phyloP scores from a whole-genome alignment of 2,329 filamentous ascomycete species.

The Diaporthe sp. region DNA sequence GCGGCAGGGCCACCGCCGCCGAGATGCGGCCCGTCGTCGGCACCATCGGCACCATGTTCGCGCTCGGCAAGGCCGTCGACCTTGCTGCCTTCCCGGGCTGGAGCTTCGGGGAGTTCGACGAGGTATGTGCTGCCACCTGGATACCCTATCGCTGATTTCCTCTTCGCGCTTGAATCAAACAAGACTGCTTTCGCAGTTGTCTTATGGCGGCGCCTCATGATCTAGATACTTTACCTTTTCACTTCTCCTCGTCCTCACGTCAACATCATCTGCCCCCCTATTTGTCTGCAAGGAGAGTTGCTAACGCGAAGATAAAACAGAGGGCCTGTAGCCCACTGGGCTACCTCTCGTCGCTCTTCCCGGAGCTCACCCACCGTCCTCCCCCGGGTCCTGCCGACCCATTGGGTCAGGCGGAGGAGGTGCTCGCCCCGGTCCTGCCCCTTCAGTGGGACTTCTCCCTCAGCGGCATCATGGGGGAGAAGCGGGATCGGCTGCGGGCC shows the following conservation, averaged over 20 bases:
- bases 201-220: neutral
- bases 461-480: conserved; percentile 12
- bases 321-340: conserved; percentile 17
- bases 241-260: neutral
- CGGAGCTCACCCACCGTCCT: conserved; percentile 20
- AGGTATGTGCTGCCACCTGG: conserved; percentile 2
- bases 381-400: neutral
- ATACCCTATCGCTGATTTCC: neutral
- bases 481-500: conserved; percentile 9
- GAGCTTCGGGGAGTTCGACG: conserved; percentile 16
- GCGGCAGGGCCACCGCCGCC: neutral
- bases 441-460: conserved; percentile 30
- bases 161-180: neutral
- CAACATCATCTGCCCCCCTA: neutral
- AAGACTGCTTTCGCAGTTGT: neutral
- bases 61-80: conserved; percentile 29
- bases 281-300: neutral
- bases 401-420: neutral
- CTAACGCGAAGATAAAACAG: conserved; percentile 22
- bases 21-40: neutral
- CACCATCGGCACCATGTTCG: conserved; percentile 23
- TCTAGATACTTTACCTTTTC: neutral
- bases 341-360: conserved; percentile 31
- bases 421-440: neutral
- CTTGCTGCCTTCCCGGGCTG: conserved; percentile 6